Base-by-base conservation (phyloP, 139 green algal genomes). In the Volvox reticuliferus region DNA sequence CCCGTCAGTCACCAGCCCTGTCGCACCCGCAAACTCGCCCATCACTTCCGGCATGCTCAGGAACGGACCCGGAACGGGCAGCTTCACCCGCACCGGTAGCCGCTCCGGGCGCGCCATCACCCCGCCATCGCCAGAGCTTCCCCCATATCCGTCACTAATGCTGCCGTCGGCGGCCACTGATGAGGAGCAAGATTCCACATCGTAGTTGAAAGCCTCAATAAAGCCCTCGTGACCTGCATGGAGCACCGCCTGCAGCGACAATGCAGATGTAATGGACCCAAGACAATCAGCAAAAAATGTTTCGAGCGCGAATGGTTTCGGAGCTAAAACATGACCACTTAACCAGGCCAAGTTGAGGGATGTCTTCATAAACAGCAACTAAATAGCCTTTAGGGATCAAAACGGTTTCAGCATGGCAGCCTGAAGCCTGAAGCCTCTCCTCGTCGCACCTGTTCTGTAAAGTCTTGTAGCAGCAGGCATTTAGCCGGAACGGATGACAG, bases 181-280 rank as follows among this genome's bases (percentile, higher is more conserved):
- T 12, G 62, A 32, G 61, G 30, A 28, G 83, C 83, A 89, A 37
- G 68, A 37, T 18, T 71, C 9, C 6, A 89, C 67, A 12, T 50
- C 65, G 14, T 89, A 89, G 67, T 62, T 81, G 83, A 89, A 89
- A 22, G 36, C 68, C 13, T 79, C 35, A 12, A 89, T 22, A 17
- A 21, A n/a, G 26, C 83, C 83, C 35, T 76, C 71, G 24, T 71
- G 83, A 37, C 75, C 67, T 22, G 83, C 83, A 73, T 30, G 21
- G 24, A 73, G 65, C 6, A 73, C 65, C 24, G 65, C 21, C 65
- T 73, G 65, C 65, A 73, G 65, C 65, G 65, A 73, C 65, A 73
- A 12, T 5, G 12, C 2, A 16, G 5, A 14, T 55, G 44, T 9
- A 55, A 55, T 55, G 9, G 9, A 9, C 9, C 44, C 44, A 55